Evolutionary conservation across 768 basidiomycete species (phyloP), one percentile per base, ranked within the genome.

Genomic region (Polyporus arcularius): DNA sequence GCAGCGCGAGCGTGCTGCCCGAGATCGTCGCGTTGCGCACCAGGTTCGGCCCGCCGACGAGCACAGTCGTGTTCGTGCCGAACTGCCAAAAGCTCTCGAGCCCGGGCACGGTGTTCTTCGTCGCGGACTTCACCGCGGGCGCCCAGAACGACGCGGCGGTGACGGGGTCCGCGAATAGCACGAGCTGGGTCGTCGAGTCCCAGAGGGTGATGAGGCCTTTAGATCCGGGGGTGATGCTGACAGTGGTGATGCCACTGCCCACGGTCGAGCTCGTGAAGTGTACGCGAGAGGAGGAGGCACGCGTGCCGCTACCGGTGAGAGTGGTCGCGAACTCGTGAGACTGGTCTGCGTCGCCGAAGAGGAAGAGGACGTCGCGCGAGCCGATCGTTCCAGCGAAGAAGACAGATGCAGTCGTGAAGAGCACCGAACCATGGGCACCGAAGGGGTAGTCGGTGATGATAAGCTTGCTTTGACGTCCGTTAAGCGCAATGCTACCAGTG

Each of bases 121-220:
- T 74, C 5, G 85, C 70, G 21, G 51, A 16, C 4, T 21, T 40
- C 47, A 94, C 78, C 16, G 83, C 79, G 3, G 92, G 92, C 8
- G 87, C 79, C 86, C 89, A 94, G 77, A 92, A 91, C 0, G 85
- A 88, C 41, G 80, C 82, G 3, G 87, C 86, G 0, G 88, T 88
- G 11, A 68, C 74, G 0, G 85, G 79, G 68, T 93, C 91, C 9
- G 85, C 83, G 68, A 79, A 92, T 11, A 92, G 73, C 31, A 94
- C 72, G 16, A 92, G 78, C 65, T 90, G 87, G 1, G 80, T 80
- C 47, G 82, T 76, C 0, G 87, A 86, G 62, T 92, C 89, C 77
- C 83, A 85, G 26, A 90, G 66, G 0, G 88, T 84, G 42, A 87
- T 75, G 4, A 89, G 74, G 6, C 86, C 86, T 38, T 77, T 66